Evolutionary conservation across 1,284 basidiomycete genomes (phyloP), one percentile per base, ranked within the genome.

Genomic region (Stygiomarasmius scandens): DNA sequence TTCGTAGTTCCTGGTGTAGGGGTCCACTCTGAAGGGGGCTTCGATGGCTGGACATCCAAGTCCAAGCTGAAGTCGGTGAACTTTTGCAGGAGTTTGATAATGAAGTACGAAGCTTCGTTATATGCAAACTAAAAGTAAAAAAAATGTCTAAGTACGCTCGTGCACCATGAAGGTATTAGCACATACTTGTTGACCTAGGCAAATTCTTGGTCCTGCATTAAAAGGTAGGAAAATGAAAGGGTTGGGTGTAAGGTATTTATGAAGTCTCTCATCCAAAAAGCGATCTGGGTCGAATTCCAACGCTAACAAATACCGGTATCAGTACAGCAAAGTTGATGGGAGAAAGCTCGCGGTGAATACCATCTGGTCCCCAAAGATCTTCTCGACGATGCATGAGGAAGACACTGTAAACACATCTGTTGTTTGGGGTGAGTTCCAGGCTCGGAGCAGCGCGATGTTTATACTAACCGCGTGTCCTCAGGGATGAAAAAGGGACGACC

Each of bases 191-290:
- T 87, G 84, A 2, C 85, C 84, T 2, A 87, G 74, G 63, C 84
- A 86, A 55, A 85, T 84, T 2, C 83, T 69, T 3, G 80, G 80
- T 2, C 82, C 82, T 1, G 78, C 82, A 62, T 84, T 84, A 76
- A 85, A 86, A 1, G 84, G 83, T 2, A 81, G 66, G 71, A 85
- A 86, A 50, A 85, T 83, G 69, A 77, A 84, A 2, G 84, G 84
- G 62, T 85, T 85, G 1, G 76, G 73, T 0, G 74, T 76, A 16
- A 83, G 70, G 58, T 83, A 83, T 59, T 77, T 80, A 27, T 73
- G 70, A 6, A 82, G 53, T 24, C 83, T 71, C 14, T 78, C 73
- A 65, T 86, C 84, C 41, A 85, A 62, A 73, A 83, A 86, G 1
- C 85, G 73, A 61, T 85, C 80, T 0, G 85, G 86, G 59, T 86